These are phyloP conservation scores for Cutaneotrichosporon dermatis DNA, from an alignment of 1,284 basidiomycete species.

Conservation along the genomic window DNA sequence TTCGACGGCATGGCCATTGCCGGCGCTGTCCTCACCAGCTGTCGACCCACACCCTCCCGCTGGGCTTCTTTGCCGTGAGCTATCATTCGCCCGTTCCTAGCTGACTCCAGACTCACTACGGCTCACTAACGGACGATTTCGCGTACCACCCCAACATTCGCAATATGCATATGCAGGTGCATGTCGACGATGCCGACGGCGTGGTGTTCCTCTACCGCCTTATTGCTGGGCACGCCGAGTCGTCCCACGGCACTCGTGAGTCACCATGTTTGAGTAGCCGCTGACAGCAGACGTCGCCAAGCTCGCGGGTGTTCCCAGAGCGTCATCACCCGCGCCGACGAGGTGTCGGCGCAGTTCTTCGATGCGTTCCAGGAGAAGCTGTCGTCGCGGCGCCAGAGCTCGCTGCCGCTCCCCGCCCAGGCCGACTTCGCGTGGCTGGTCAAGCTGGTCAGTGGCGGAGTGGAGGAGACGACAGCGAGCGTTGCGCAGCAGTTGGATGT, in stretches of 20 bases:
- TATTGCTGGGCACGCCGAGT: slow-evolving; percentile 78
- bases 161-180: slow-evolving; percentile 89
- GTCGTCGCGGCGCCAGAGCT: slow-evolving; percentile 59
- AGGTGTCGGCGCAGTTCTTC: slow-evolving; percentile 82
- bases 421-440: slow-evolving; percentile 78
- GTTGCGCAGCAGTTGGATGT: slow-evolving; percentile 32
- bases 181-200: slow-evolving; percentile 84
- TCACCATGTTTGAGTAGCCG: slow-evolving; percentile 16
- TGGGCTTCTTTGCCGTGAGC: slow-evolving; percentile 56
- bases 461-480: slow-evolving; percentile 16
- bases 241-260: slow-evolving; percentile 77
- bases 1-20: slow-evolving; percentile 95
- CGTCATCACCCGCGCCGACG: slow-evolving; percentile 74
- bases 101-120: slow-evolving; percentile 47
- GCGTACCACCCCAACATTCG: slow-evolving; percentile 87
- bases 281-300: slow-evolving; percentile 64
- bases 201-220: slow-evolving; percentile 92
- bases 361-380: slow-evolving; percentile 74
- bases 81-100: neutral
- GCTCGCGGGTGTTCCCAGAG: slow-evolving; percentile 67
- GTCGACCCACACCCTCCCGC: slow-evolving; percentile 79
- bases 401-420: slow-evolving; percentile 69
- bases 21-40: slow-evolving; percentile 90
- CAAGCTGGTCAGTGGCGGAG: slow-evolving; percentile 18
- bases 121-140: slow-evolving; percentile 50